phyloP scores from a whole-genome alignment of 345 rosid genomes.

The rapeseed (Brassica napus) region Da-Ae NC_063445.1:58081501-58082000 shows the following conservation, averaged over 20 bases:
- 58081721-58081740: neutral
- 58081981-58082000: neutral
- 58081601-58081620: neutral
- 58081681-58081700: neutral
- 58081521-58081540: neutral
- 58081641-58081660: conserved; percentile 38
- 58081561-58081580: neutral
- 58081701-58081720: neutral
- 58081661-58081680: conserved; percentile 23
- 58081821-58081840: conserved; percentile 7
- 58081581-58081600: neutral
- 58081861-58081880: conserved; percentile 30
- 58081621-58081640: neutral
- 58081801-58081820: conserved; percentile 9
- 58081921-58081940: neutral
- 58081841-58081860: conserved; percentile 1
- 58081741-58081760: conserved; percentile 21
- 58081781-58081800: conserved; percentile 11
- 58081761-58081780: conserved; percentile 34
- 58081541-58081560: neutral
- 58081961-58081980: neutral
- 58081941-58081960: neutral
- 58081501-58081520: neutral
- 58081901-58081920: neutral
- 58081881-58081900: conserved; percentile 11